phyloP scores from a whole-genome alignment of 257 asterid genomes.

The Ballota nigra region DNA sequence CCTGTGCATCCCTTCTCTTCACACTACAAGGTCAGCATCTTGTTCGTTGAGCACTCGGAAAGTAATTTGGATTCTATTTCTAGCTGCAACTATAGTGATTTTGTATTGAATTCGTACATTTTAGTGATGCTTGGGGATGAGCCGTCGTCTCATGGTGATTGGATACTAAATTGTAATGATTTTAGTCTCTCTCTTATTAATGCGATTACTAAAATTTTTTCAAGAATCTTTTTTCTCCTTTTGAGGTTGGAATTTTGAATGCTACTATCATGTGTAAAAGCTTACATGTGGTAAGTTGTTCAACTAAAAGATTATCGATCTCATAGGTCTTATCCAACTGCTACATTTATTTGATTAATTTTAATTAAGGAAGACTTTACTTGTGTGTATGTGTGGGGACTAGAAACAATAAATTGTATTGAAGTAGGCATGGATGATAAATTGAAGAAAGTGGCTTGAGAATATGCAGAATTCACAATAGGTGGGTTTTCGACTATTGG shows the following conservation, averaged over 20 bases:
- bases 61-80: conserved; percentile 4
- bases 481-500: no score
- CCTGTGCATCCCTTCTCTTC: conserved; percentile 46
- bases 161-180: neutral
- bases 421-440: no score
- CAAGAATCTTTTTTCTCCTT: neutral
- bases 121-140: neutral
- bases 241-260: neutral
- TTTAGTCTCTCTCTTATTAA: neutral
- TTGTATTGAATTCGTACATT: neutral
- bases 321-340: no score
- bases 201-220: neutral
- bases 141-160: neutral
- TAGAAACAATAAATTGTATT: no score
- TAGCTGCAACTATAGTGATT: neutral
- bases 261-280: neutral
- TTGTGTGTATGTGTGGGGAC: no score
- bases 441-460: no score
- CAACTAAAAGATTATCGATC: no score
- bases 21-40: conserved; percentile 98
- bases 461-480: no score
- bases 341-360: no score
- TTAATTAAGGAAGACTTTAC: no score
- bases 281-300: neutral
- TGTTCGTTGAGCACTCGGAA: conserved; percentile 43